A percentile compares a stretch with the other conserved stretches of the same genome.
These are phyloP conservation scores for Lipomyces sp. DNA, from an alignment of 805 yeast genomes.

Conservation along the genomic window DNA sequence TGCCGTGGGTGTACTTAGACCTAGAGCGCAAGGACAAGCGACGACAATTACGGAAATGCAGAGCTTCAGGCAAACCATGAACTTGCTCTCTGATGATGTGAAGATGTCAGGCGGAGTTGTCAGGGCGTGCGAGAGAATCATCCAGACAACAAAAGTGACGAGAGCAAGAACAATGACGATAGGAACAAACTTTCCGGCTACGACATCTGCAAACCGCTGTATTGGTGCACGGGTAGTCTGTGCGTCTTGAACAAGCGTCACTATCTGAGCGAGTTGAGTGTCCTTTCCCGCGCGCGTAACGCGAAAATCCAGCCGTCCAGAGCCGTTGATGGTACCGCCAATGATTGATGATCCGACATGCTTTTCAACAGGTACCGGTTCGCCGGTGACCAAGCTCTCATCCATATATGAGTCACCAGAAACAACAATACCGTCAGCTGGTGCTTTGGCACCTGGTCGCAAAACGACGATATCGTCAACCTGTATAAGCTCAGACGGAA, in stretches of 20 bases:
- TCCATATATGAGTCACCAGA: conserved; percentile 83
- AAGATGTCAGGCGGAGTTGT: conserved; percentile 57
- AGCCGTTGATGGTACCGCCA: conserved; percentile 91
- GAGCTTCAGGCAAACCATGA: conserved; percentile 71
- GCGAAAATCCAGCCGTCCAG: conserved; percentile 68
- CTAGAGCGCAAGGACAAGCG: conserved; percentile 98
- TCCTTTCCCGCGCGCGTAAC: conserved; percentile 77
- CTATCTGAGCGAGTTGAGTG: conserved; percentile 87
- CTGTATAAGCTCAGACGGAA: conserved; percentile 81
- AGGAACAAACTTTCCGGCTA: conserved; percentile 88
- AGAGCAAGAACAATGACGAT: conserved; percentile 64
- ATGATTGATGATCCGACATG: conserved; percentile 63
- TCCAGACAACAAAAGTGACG: conserved; percentile 71
- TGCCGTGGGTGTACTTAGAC: conserved; percentile 97
- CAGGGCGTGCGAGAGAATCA: conserved; percentile 48
- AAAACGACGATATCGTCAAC: conserved; percentile 75
- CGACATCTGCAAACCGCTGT: conserved; percentile 81
- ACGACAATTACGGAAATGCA: conserved; percentile 93
- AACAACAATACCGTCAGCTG: conserved; percentile 86
- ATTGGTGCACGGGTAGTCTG: conserved; percentile 89
- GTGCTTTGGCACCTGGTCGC: conserved; percentile 84
- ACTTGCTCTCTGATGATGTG: conserved; percentile 53
- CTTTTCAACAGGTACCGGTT: conserved; percentile 76
- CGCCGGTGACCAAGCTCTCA: conserved; percentile 92
- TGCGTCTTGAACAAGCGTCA: conserved; percentile 83